Evolutionary conservation across 148 eudicot genomes (phyloP), one percentile per base, ranked within the genome.

Genomic region (Tetragonia tetragonoides): DNA sequence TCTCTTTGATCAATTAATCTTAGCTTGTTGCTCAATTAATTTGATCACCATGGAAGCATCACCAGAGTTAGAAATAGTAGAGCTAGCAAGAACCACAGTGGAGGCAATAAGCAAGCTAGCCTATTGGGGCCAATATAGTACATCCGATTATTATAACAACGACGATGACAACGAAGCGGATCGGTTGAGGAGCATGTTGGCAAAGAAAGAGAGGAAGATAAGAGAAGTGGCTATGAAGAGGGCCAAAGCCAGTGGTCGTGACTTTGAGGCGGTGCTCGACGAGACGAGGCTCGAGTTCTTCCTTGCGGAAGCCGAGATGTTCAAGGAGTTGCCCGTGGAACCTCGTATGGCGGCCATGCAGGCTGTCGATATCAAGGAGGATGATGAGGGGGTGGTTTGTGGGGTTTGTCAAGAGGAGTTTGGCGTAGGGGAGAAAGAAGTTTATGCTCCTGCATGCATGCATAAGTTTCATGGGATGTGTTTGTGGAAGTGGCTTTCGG

Each of bases 381-480:
- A 44, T 34, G 69, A 62, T 7, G 28, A 10, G 3, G 77, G 38
- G 49, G 41, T 21, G 47, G 53, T 49, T 49, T 75, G 77, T 17
- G 59, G 63, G 4, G 59, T 75, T 63, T 75, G 77, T 17, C 69
- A 62, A 10, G 69, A 62, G 8, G 77, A 75, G 23, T 75, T 75
- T 62, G 59, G 21, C 6, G 68, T 75, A 8, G 77, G 59, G 2
- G 69, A 75, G n/a, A 12, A 46, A 2, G 69, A 16, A 3, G 53
- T 49, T 9, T 16, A 16, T 16, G 60, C 10, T 5, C 4, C 41
- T 49, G 37, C 57, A 44, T 76, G 72, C 53, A 66, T 66, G 62
- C 79, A 66, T 38, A 47, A 39, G 79, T 66, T 76, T 66, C 79
- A 76, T 76, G 72, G 79, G 49, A 3, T 76, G 37, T 76, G 72